Percentiles rank a stretch among this genome's conserved stretches.
phyloP scores from a whole-genome alignment of 2,329 filamentous ascomycete species.

The Cladophialophora chaetospira region DNA sequence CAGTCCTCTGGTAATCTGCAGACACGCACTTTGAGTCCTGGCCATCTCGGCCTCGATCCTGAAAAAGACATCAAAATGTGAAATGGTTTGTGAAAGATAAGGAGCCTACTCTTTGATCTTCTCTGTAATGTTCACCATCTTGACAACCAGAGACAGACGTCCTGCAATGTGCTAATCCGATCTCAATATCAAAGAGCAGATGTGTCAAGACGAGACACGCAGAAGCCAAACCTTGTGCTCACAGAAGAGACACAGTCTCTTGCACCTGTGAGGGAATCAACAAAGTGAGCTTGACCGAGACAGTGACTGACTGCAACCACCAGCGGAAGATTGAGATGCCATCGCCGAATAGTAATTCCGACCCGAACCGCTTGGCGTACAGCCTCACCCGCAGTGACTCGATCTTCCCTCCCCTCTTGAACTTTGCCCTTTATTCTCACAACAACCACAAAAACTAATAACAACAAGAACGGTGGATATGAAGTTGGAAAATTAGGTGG shows the following conservation, averaged over 20 bases:
- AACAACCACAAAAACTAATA: slow-evolving; percentile 12
- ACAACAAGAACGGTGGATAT: slow-evolving; percentile 10
- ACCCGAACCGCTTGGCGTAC: slow-evolving; percentile 18
- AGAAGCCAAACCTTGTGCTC: background rate
- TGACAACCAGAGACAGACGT: slow-evolving; percentile 33
- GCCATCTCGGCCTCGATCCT: slow-evolving; percentile 99
- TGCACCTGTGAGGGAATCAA: too few relatives aligned
- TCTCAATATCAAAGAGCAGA: background rate
- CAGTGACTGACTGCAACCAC: too few relatives aligned
- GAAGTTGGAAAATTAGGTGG: slow-evolving; percentile 20
- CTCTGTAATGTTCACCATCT: slow-evolving; percentile 99
- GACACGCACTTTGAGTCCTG: slow-evolving; percentile 85
- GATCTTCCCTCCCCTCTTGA: background rate
- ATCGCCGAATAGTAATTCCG: slow-evolving; percentile 23
- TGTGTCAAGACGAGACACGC: background rate
- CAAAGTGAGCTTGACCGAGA: too few relatives aligned
- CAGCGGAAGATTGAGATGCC: slow-evolving; percentile 3
- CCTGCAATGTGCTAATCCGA: background rate
- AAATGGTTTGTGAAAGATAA: background rate
- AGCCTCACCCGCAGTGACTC: slow-evolving; percentile 16
- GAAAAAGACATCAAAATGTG: slow-evolving; percentile 21
- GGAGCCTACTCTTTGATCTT: slow-evolving; percentile 93
- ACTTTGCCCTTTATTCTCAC: slow-evolving; percentile 8
- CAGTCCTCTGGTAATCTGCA: slow-evolving; percentile 12
- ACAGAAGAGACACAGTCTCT: too few relatives aligned